Percentiles rank a stretch among this genome's conserved stretches.
These are phyloP conservation scores for Ophiostoma australiae DNA, from an alignment of 2,329 filamentous ascomycete genomes.

Conservation along the genomic window DNA sequence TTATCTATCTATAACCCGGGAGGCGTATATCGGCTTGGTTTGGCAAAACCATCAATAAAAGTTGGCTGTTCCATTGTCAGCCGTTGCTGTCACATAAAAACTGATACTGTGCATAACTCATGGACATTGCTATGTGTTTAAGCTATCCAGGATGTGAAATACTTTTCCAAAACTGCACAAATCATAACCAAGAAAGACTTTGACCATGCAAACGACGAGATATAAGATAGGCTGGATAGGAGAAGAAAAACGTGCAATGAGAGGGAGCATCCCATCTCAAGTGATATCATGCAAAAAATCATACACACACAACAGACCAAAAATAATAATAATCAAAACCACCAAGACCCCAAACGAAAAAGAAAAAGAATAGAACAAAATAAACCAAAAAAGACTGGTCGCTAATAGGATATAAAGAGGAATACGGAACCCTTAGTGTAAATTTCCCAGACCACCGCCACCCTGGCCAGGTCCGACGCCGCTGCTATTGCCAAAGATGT, in stretches of 20 bases:
- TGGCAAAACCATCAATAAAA: constrained; percentile 20
- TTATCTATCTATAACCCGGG: neutral
- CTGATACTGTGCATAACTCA: too few relatives aligned
- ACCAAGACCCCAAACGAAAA: neutral
- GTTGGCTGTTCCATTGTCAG: constrained; percentile 9
- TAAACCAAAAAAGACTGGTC: neutral
- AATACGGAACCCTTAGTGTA: neutral
- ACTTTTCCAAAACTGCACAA: neutral
- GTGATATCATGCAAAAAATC: neutral
- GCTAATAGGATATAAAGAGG: neutral
- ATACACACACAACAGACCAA: neutral
- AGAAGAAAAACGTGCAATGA: neutral
- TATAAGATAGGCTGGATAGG: neutral
- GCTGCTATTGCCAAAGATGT: constrained; percentile 41
- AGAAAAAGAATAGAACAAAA: neutral
- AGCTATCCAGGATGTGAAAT: neutral
- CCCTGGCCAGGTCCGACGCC: neutral
- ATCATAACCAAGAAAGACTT: neutral
- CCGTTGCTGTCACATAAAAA: neutral
- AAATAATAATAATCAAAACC: neutral
- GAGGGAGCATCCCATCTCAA: neutral
- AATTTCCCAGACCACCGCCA: neutral
- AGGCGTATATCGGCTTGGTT: constrained; percentile 19
- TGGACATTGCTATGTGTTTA: too few relatives aligned
- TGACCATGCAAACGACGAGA: neutral